Evolutionary conservation across 371 early-diverging fungal species (phyloP).

Genomic region (Mortierella sp.): DNA sequence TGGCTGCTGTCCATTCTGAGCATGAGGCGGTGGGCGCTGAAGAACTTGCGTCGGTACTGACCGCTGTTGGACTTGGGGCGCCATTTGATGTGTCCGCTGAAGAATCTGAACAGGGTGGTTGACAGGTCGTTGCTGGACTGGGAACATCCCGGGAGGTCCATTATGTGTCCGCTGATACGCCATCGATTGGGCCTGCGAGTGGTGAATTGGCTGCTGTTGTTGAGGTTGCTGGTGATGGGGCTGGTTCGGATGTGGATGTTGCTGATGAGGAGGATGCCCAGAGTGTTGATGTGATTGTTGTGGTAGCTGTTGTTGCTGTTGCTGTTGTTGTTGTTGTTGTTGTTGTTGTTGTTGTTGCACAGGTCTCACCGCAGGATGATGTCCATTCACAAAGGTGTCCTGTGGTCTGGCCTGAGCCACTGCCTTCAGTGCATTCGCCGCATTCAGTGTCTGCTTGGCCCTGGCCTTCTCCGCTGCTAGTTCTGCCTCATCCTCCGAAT

Average conservation of each 20-base stretch:
- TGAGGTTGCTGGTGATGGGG: slow-evolving; percentile 15
- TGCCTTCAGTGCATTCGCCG: slow-evolving; percentile 10
- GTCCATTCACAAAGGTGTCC: slow-evolving; percentile 26
- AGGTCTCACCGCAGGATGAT: slow-evolving; percentile 18
- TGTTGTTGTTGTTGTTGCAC: slow-evolving; percentile 11
- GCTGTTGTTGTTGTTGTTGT: slow-evolving; percentile 9
- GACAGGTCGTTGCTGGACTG: slow-evolving; percentile 20
- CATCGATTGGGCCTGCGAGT: slow-evolving; percentile 16
- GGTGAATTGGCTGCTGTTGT: slow-evolving; percentile 18
- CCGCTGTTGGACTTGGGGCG: slow-evolving; percentile 44
- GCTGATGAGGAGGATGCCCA: neutral
- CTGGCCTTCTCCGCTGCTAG: slow-evolving; percentile 42
- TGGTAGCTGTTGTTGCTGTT: slow-evolving; percentile 9
- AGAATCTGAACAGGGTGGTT: slow-evolving; percentile 55
- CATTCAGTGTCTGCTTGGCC: slow-evolving; percentile 25
- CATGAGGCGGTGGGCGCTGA: slow-evolving; percentile 44
- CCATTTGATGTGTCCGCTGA: slow-evolving; percentile 44
- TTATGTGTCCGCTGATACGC: slow-evolving; percentile 18
- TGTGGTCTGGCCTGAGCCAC: slow-evolving; percentile 7
- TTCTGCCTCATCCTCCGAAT: slow-evolving; percentile 54
- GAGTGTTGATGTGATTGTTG: slow-evolving; percentile 6
- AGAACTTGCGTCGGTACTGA: slow-evolving; percentile 55
- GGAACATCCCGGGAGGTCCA: slow-evolving; percentile 21
- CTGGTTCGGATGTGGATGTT: slow-evolving; percentile 10
- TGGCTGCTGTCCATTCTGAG: slow-evolving; percentile 12